phyloP scores from a whole-genome alignment of 2,329 filamentous ascomycete genomes.

The Xylaria arbuscula region DNA sequence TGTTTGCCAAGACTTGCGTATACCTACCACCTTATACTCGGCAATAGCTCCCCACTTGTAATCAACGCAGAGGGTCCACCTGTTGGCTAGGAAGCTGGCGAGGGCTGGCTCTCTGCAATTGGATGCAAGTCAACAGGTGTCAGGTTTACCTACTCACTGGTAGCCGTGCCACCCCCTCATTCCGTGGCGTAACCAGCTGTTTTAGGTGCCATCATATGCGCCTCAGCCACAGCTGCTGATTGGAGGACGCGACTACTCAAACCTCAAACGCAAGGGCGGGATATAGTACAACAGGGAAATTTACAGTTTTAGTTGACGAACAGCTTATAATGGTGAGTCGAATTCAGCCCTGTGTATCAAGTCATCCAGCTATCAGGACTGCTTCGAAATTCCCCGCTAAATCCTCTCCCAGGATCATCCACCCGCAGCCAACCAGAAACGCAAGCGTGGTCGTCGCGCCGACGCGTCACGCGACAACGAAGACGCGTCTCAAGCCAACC shows the following conservation, averaged over 20 bases:
- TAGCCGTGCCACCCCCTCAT: too few species aligned
- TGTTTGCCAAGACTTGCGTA: slow-evolving; percentile 28
- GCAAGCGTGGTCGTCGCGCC: slow-evolving; percentile 57
- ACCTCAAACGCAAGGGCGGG: not conserved
- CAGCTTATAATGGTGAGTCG: slow-evolving; percentile 23
- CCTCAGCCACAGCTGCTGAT: slow-evolving; percentile 25
- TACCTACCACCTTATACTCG: too few species aligned
- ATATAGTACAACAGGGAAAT: not conserved
- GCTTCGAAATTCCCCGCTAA: slow-evolving; percentile 5
- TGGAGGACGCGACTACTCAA: slow-evolving; percentile 18
- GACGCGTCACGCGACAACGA: slow-evolving; percentile 54
- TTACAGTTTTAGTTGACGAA: not conserved
- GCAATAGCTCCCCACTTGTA: slow-evolving; percentile 34
- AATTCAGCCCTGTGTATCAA: not conserved
- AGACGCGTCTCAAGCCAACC: slow-evolving; percentile 41
- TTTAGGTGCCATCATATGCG: slow-evolving; percentile 6
- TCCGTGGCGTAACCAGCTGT: slow-evolving; percentile 14
- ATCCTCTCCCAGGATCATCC: slow-evolving; percentile 40
- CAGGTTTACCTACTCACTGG: too few species aligned
- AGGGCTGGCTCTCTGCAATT: not conserved
- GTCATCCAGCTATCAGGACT: too few species aligned
- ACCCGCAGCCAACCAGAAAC: slow-evolving; percentile 52
- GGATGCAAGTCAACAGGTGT: slow-evolving; percentile 24
- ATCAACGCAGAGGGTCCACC: slow-evolving; percentile 22
- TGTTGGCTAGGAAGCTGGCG: slow-evolving; percentile 34